These are phyloP conservation scores for Blastomyces gilchristii DNA, from an alignment of 2,329 filamentous ascomycete species.

Conservation along the genomic window DNA sequence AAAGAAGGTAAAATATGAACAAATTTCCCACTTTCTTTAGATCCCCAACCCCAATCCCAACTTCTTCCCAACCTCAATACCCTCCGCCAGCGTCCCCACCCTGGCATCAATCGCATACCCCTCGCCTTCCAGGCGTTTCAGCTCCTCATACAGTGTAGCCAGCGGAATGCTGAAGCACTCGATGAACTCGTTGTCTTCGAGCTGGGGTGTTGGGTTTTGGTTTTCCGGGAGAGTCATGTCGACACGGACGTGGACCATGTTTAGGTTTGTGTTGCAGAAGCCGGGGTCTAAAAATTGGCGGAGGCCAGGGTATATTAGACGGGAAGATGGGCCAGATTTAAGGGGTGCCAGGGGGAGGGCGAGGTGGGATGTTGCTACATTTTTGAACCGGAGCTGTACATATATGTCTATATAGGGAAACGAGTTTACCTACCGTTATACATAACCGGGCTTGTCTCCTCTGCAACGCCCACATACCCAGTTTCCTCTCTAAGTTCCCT, in stretches of 20 bases:
- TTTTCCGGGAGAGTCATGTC: conserved; percentile 61
- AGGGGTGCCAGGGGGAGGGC: background rate
- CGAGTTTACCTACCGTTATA: conserved; percentile 32
- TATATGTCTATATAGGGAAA: background rate
- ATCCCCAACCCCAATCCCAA: conserved; percentile 6
- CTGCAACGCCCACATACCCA: conserved; percentile 46
- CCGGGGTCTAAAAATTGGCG: conserved; percentile 32
- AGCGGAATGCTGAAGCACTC: conserved; percentile 64
- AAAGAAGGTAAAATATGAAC: background rate
- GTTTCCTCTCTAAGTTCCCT: conserved; percentile 54
- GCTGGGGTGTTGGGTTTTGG: conserved; percentile 54
- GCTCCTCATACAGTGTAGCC: conserved; percentile 53
- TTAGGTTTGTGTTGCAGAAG: conserved; percentile 41
- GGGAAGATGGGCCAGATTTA: no score
- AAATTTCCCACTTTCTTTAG: background rate
- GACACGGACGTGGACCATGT: conserved; percentile 58
- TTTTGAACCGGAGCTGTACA: background rate
- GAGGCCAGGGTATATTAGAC: background rate
- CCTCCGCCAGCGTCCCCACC: conserved; percentile 67
- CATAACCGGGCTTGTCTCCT: conserved; percentile 35
- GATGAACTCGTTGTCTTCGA: conserved; percentile 75
- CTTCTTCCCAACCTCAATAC: conserved; percentile 59
- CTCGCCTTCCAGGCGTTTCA: conserved; percentile 54
- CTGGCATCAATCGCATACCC: conserved; percentile 72
- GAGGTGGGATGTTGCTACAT: background rate